A percentile compares a stretch with the other conserved stretches of the same genome.
Conservation (phyloP, 805 yeast species). For the Zygosaccharomyces pseudorouxii region DNA sequence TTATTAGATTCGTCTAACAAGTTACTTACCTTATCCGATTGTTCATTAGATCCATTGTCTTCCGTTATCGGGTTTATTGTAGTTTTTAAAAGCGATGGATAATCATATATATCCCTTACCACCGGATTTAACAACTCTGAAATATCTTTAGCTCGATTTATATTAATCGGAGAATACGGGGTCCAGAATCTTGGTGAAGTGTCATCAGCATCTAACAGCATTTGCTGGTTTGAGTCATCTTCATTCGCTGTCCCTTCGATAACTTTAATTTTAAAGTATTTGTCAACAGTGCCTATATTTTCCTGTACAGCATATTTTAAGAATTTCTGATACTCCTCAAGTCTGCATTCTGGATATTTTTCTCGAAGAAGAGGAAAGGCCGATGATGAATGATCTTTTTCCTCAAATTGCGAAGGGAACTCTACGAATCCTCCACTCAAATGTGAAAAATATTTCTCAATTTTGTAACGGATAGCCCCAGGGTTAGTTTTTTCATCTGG, state of each 20-base stretch:
- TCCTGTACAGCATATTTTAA: slow-evolving; percentile 16
- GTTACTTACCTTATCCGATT: not conserved
- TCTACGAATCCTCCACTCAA: slow-evolving; percentile 41
- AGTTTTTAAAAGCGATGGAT: slow-evolving; percentile 7
- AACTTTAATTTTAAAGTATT: slow-evolving; percentile 22
- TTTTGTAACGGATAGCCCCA: slow-evolving; percentile 52
- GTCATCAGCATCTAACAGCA: not conserved
- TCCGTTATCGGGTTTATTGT: not conserved
- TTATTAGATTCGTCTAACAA: not conserved
- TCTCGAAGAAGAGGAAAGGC: slow-evolving; percentile 38
- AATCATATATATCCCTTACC: slow-evolving; percentile 25
- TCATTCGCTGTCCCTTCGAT: slow-evolving; percentile 1
- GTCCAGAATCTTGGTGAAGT: slow-evolving; percentile 20
- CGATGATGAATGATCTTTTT: slow-evolving; percentile 14
- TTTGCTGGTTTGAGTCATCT: not conserved
- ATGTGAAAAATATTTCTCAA: slow-evolving; percentile 47
- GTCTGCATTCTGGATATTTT: slow-evolving; percentile 22
- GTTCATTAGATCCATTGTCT: not conserved
- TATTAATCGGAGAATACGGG: slow-evolving; percentile 21
- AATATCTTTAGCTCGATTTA: slow-evolving; percentile 17
- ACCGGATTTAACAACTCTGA: slow-evolving; percentile 15
- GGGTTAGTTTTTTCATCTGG: slow-evolving; percentile 51
- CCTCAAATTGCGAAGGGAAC: slow-evolving; percentile 24
- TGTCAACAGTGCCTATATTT: slow-evolving; percentile 9
- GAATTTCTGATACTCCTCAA: slow-evolving; percentile 20